Evolutionary conservation across 2,329 filamentous ascomycete genomes (phyloP).

Genomic region (Hypoxylon sp.): DNA sequence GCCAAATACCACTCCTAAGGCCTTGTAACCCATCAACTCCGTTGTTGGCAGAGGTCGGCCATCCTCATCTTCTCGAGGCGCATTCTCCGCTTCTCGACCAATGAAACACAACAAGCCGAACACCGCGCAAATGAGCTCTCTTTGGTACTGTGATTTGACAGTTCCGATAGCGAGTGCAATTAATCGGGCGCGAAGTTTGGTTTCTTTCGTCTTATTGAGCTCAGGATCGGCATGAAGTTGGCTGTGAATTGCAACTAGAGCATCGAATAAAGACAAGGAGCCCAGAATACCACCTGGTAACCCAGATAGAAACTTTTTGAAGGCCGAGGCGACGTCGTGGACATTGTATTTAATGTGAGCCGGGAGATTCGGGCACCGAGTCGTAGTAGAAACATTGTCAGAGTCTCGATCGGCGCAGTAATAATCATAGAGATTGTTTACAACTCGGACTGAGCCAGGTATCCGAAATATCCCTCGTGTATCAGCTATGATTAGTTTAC

Average conservation of each 20-base stretch:
- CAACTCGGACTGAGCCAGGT: slow-evolving; percentile 64
- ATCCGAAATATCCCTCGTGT: slow-evolving; percentile 70
- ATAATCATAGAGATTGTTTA: slow-evolving; percentile 69
- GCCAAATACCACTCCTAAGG: slow-evolving; percentile 71
- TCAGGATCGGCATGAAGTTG: slow-evolving; percentile 63
- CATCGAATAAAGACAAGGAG: slow-evolving; percentile 67
- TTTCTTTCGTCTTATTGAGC: slow-evolving; percentile 61
- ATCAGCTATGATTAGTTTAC: slow-evolving; percentile 46
- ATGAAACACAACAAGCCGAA: slow-evolving; percentile 71
- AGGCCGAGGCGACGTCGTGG: slow-evolving; percentile 72
- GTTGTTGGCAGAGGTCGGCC: slow-evolving; percentile 62
- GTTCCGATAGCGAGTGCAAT: slow-evolving; percentile 70
- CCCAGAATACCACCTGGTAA: slow-evolving; percentile 73
- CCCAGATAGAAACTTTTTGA: slow-evolving; percentile 70
- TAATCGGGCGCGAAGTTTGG: slow-evolving; percentile 67
- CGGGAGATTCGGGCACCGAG: slow-evolving; percentile 67
- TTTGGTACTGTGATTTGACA: slow-evolving; percentile 65
- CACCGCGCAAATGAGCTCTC: slow-evolving; percentile 72
- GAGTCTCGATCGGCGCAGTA: slow-evolving; percentile 63
- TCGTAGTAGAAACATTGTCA: slow-evolving; percentile 63
- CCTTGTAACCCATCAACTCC: slow-evolving; percentile 70
- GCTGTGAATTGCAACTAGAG: slow-evolving; percentile 67
- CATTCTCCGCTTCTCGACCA: slow-evolving; percentile 64
- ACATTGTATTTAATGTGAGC: slow-evolving; percentile 65
- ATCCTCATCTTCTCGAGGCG: slow-evolving; percentile 60